phyloP scores from a whole-genome alignment of 495 filamentous ascomycete genomes.

The Penicillium herquei region DNA sequence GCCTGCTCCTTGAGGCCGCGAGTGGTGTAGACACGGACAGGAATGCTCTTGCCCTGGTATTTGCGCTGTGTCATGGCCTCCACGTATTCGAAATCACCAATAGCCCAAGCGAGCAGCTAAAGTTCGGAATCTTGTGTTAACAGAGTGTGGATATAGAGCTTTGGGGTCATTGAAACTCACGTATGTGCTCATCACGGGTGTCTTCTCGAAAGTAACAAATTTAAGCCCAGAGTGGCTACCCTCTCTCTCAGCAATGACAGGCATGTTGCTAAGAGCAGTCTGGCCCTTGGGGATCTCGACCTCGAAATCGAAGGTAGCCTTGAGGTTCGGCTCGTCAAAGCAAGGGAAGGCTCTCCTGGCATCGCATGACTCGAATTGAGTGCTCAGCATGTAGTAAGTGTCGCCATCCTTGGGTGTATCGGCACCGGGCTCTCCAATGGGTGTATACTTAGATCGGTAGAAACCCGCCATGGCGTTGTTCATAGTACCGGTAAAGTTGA shows the following conservation, averaged over 20 bases:
- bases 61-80: slow-evolving; percentile 83
- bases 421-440: slow-evolving; percentile 60
- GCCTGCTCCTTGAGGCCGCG: slow-evolving; percentile 86
- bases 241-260: slow-evolving; percentile 64
- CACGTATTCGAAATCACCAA: slow-evolving; percentile 95
- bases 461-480: slow-evolving; percentile 97
- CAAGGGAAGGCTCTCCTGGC: slow-evolving; percentile 92
- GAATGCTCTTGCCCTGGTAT: slow-evolving; percentile 84
- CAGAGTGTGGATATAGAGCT: slow-evolving; percentile 5
- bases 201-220: slow-evolving; percentile 78
- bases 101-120: slow-evolving; percentile 86
- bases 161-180: slow-evolving; percentile 28
- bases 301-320: slow-evolving; percentile 89
- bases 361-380: slow-evolving; percentile 96
- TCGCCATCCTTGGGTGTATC: slow-evolving; percentile 77
- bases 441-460: slow-evolving; percentile 93
- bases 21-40: slow-evolving; percentile 95
- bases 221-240: slow-evolving; percentile 63
- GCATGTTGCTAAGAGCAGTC: slow-evolving; percentile 93
- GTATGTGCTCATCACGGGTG: slow-evolving; percentile 96
- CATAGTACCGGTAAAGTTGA: slow-evolving; percentile 81
- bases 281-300: slow-evolving; percentile 87
- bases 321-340: slow-evolving; percentile 97
- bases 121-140: slow-evolving; percentile 4
- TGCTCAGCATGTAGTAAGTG: slow-evolving; percentile 90